A percentile compares a stretch with the other conserved stretches of the same genome.
phyloP scores from a whole-genome alignment of 2,329 filamentous ascomycete genomes.

The Claviceps sp. region DNA sequence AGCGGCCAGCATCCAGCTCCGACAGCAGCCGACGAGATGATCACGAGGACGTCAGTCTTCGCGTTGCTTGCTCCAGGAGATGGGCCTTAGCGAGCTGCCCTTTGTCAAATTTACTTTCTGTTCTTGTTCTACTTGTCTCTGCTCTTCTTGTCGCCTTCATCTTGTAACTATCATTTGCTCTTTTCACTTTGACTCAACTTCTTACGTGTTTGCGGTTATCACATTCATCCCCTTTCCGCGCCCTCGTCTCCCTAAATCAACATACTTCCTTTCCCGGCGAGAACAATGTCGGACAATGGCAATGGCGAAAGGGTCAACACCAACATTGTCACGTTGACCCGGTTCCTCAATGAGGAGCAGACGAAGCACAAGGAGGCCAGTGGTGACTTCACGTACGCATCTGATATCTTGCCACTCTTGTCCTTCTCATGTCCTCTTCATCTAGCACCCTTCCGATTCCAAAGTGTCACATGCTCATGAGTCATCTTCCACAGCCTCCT shows the following conservation, averaged over 20 bases:
- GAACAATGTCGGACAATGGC: constrained; percentile 23
- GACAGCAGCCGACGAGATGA: constrained; percentile 1
- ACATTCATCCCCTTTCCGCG: background rate
- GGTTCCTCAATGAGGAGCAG: constrained; percentile 95
- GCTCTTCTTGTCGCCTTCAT: background rate
- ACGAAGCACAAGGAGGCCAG: constrained; percentile 85
- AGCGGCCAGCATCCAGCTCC: background rate
- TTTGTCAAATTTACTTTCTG: background rate
- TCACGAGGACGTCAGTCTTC: background rate
- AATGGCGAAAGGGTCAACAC: constrained; percentile 75
- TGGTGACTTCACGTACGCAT: constrained; percentile 86
- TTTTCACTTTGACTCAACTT: background rate
- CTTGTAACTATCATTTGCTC: background rate
- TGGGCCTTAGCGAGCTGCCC: background rate
- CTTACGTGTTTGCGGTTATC: too few species aligned
- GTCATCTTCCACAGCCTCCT: constrained; percentile 52
- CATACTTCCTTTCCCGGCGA: background rate
- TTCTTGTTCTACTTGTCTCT: background rate
- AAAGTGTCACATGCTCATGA: background rate
- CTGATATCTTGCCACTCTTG: constrained; percentile 7
- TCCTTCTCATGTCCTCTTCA: background rate
- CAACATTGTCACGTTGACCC: constrained; percentile 87
- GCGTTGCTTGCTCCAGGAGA: background rate
- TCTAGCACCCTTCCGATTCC: background rate
- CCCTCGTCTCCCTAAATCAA: background rate